A percentile compares a stretch with the other conserved stretches of the same genome.
Conservation (phyloP, 2,329 filamentous ascomycete species). For the Pseudocercospora eumusae region DNA sequence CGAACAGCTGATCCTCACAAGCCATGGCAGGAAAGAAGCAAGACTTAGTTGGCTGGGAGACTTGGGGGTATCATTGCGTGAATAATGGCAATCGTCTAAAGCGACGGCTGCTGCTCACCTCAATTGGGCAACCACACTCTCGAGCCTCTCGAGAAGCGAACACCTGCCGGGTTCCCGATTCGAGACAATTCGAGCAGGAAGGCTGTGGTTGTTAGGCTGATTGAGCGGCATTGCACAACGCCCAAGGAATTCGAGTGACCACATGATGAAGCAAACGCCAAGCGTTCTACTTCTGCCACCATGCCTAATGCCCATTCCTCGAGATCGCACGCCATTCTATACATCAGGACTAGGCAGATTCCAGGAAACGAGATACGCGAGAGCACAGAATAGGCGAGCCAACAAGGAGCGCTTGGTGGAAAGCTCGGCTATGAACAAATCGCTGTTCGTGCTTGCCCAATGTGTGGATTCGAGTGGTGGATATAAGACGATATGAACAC, state of each 20-base stretch:
- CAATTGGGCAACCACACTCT: no score
- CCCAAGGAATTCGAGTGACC: conserved; percentile 85
- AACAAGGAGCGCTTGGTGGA: conserved; percentile 90
- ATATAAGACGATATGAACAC: no score
- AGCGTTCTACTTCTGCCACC: conserved; percentile 87
- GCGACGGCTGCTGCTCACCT: no score
- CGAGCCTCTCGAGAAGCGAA: conserved; percentile 81
- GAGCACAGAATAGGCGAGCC: conserved; percentile 87
- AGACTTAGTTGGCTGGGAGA: no score
- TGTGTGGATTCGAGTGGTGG: no score
- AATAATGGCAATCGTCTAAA: no score
- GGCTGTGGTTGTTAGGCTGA: conserved; percentile 87
- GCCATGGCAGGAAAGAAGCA: no score
- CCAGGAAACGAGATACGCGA: conserved; percentile 67
- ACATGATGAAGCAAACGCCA: conserved; percentile 84
- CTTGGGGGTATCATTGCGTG: no score
- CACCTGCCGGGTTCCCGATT: conserved; percentile 77
- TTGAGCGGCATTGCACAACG: conserved; percentile 76
- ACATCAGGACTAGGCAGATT: conserved; percentile 81
- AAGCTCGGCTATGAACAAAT: conserved; percentile 96
- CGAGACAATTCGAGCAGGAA: conserved; percentile 93
- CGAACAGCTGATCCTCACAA: no score
- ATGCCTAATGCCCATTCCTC: conserved; percentile 98
- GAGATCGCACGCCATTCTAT: conserved; percentile 90
- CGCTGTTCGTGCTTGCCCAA: conserved; percentile 87